A percentile compares a stretch with the other conserved stretches of the same genome.
Conservation (phyloP, 805 yeast genomes). For the Kodamaea hsintzibuensis region DNA sequence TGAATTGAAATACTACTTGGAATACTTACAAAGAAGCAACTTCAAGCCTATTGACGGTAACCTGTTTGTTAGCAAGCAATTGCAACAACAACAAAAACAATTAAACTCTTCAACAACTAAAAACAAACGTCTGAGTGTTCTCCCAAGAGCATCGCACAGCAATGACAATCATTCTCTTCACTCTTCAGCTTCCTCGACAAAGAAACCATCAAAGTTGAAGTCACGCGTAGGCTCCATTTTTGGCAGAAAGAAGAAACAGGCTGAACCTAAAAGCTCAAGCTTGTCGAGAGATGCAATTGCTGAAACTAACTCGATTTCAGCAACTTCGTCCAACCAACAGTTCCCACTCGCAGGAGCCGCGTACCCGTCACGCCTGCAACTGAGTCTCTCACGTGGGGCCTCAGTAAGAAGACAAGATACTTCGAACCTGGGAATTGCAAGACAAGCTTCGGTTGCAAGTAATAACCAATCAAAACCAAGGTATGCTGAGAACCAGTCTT, state of each 20-base stretch:
- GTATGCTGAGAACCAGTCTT: constrained; percentile 1
- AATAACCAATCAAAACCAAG: constrained; percentile 1
- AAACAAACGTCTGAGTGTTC: constrained; percentile 9
- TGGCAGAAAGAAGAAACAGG: constrained; percentile 56
- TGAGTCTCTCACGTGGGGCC: constrained; percentile 12
- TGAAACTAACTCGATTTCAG: constrained; percentile 32
- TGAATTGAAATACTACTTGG: constrained; percentile 40
- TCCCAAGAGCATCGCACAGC: constrained; percentile 4
- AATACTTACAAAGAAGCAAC: constrained; percentile 30
- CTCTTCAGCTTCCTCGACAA: constrained; percentile 16
- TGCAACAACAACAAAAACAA: constrained; percentile 14
- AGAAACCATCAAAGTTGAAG: constrained; percentile 48
- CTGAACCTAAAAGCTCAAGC: constrained; percentile 16
- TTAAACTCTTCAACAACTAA: constrained; percentile 1
- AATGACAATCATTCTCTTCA: constrained; percentile 11
- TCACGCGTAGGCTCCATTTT: constrained; percentile 78
- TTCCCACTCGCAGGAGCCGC: constrained; percentile 5
- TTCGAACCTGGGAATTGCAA: background rate
- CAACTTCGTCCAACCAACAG: constrained; percentile 16
- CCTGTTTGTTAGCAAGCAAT: constrained; percentile 13
- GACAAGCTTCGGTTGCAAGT: constrained; percentile 1
- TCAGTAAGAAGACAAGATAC: constrained; percentile 14
- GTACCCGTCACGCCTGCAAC: constrained; percentile 1
- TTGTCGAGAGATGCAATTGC: constrained; percentile 27
- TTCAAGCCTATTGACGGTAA: constrained; percentile 15